These are phyloP conservation scores for Barnettozyma wickerhamii DNA, from an alignment of 805 yeast genomes.

Conservation along the genomic window DNA sequence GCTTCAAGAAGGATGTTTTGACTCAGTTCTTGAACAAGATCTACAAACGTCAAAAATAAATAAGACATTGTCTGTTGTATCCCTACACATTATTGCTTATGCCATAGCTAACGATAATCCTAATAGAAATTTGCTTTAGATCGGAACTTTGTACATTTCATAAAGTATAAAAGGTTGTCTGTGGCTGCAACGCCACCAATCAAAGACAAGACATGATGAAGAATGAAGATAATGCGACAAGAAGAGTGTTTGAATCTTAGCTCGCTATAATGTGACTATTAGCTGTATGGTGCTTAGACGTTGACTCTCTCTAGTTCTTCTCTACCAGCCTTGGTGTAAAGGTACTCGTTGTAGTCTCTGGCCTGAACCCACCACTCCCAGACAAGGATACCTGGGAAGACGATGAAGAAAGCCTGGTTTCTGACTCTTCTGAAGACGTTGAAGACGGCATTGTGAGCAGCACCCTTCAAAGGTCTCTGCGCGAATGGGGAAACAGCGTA, in stretches of 20 bases:
- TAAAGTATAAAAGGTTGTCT: conserved; percentile 3
- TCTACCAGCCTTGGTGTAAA: conserved; percentile 97
- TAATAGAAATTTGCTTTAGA: too few species aligned
- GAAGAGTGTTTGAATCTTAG: not conserved
- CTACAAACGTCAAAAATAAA: conserved; percentile 86
- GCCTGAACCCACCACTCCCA: conserved; percentile 87
- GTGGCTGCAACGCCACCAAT: conserved; percentile 1
- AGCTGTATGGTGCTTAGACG: conserved; percentile 24
- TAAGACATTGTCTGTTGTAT: not conserved
- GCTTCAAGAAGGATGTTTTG: conserved; percentile 87
- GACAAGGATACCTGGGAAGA: conserved; percentile 72
- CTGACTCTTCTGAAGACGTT: conserved; percentile 93
- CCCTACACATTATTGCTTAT: not conserved
- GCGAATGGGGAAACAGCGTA: conserved; percentile 94
- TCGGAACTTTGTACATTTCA: conserved; percentile 12
- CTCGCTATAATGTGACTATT: not conserved
- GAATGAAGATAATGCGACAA: conserved; percentile 1
- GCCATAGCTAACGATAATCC: too few species aligned
- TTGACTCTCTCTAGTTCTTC: conserved; percentile 76
- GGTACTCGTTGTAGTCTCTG: conserved; percentile 85
- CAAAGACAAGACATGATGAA: conserved; percentile 2
- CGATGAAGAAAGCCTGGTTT: conserved; percentile 74
- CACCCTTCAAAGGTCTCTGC: conserved; percentile 87
- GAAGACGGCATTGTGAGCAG: conserved; percentile 79
- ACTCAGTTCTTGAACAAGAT: conserved; percentile 82